phyloP scores from a whole-genome alignment of 2,329 filamentous ascomycete species.

The Colletotrichum incanum region DNA sequence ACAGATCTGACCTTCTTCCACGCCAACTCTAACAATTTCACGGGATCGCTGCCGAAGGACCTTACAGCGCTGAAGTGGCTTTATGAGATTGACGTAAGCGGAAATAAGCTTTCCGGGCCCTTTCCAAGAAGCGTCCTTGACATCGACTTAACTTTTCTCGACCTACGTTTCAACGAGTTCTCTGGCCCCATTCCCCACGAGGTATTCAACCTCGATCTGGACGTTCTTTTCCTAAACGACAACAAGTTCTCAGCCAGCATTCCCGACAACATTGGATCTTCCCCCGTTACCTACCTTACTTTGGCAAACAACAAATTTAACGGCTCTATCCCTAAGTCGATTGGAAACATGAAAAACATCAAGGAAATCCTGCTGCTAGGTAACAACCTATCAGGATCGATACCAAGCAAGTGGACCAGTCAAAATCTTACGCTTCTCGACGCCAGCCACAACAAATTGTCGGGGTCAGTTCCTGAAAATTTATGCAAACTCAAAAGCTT shows the following conservation, averaged over 20 bases:
- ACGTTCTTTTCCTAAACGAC: conserved; percentile 26
- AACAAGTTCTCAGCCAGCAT: conserved; percentile 28
- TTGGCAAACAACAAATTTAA: conserved; percentile 25
- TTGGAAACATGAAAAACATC: conserved; percentile 12
- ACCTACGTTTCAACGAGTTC: conserved; percentile 26
- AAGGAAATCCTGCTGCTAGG: conserved; percentile 24
- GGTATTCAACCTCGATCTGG: conserved; percentile 13
- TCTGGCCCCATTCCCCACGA: conserved; percentile 20
- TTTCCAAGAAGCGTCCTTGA: conserved; percentile 12
- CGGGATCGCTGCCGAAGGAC: conserved; percentile 20
- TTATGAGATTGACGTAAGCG: conserved; percentile 18
- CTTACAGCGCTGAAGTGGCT: conserved; percentile 22
- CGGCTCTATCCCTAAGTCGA: neutral
- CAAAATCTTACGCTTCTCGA: conserved; percentile 22
- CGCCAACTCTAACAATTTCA: conserved; percentile 26
- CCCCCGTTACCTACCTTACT: conserved; percentile 4
- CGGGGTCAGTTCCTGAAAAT: conserved; percentile 12
- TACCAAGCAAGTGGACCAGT: neutral
- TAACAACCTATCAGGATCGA: conserved; percentile 15
- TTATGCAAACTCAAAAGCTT: conserved; percentile 15
- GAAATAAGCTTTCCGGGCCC: conserved; percentile 14
- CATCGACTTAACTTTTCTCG: conserved; percentile 7
- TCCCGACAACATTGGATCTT: conserved; percentile 19
- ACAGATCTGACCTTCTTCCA: conserved; percentile 30
- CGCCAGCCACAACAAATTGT: conserved; percentile 28